A percentile compares a stretch with the other conserved stretches of the same genome.
Evolutionary conservation across 768 basidiomycete species (phyloP).

Genomic region (Porphyrellus cyaneotinctus): DNA sequence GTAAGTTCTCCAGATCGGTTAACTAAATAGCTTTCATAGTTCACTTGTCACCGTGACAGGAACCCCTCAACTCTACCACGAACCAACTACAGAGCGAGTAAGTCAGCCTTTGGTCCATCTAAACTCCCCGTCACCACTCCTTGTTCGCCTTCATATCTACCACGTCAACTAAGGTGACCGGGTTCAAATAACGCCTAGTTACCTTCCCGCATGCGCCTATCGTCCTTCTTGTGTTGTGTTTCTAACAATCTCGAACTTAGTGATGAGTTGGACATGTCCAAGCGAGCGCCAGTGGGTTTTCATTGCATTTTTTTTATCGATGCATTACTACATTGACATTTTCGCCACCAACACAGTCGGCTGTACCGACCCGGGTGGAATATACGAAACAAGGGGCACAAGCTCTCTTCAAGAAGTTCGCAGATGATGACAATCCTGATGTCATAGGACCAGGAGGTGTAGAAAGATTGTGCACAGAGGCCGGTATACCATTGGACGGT

Average conservation of each 20-base stretch:
- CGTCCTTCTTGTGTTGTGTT: constrained; percentile 59
- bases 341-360: background rate
- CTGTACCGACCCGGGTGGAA: constrained; percentile 19
- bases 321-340: background rate
- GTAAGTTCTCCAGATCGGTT: constrained; percentile 25
- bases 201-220: constrained; percentile 53
- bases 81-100: constrained; percentile 26
- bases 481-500: constrained; percentile 70
- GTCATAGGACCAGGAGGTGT: constrained; percentile 73
- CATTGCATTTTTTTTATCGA: constrained; percentile 2
- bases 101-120: constrained; percentile 26
- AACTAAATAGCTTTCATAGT: constrained; percentile 13
- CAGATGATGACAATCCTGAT: constrained; percentile 45
- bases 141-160: constrained; percentile 11
- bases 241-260: constrained; percentile 52
- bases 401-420: constrained; percentile 58
- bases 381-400: constrained; percentile 51
- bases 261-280: constrained; percentile 39
- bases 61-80: constrained; percentile 25
- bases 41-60: constrained; percentile 18
- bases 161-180: constrained; percentile 20
- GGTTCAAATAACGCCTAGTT: constrained; percentile 23
- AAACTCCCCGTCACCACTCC: constrained; percentile 8
- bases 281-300: constrained; percentile 29
- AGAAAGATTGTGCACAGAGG: constrained; percentile 64